Evolutionary conservation across 2,329 filamentous ascomycete genomes (phyloP), one percentile per base, ranked within the genome.

Genomic region (Aureobasidium subglaciale): DNA sequence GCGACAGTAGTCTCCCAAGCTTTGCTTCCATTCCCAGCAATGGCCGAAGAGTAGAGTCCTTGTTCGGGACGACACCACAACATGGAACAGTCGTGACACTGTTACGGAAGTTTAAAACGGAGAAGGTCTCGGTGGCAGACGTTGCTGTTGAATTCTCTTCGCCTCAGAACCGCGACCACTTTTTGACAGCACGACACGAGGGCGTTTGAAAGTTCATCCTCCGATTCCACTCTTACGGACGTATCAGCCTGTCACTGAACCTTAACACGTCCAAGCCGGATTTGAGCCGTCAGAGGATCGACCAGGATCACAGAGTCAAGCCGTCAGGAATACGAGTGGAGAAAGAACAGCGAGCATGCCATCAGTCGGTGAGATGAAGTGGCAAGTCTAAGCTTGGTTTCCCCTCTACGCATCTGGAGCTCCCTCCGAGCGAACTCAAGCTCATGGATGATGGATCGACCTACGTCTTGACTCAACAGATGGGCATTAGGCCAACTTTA

Each of bases 1-100:
- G 50, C 18, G 29, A 54, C 50, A 43, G 50, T 54, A 54, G 50
- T n/a, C n/a, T 35, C 50, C 50, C 50, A 54, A 29, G 40, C 50
- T 54, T 54, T 54, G 20, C 15, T 20, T 9, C 16, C 35, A 25
- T 16, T 32, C 35, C 34, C 29, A 40, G 24, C 9, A 15, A 10
- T 27, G 11, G 29, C n/a, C 7, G 25, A 20, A 29, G n/a, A n/a
- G n/a, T n/a, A n/a, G n/a, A 13, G n/a, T 52, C 35, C 35, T 15
- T 24, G 16, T 24, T 27, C 5, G 48, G 25, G 25, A 41, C 18
- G 24, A 41, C 34, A 52, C 25, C 32, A 38, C 25, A 24, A 52
- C 48, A 52, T 52, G 48, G 25, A 52, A 52, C 48, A 52, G 24
- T 40, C 35, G 48, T 54, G 50, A 54, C 38, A 54, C 37, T 25